Evolutionary conservation across 2,329 filamentous ascomycete species (phyloP).

Genomic region (Neonectria ditissima): DNA sequence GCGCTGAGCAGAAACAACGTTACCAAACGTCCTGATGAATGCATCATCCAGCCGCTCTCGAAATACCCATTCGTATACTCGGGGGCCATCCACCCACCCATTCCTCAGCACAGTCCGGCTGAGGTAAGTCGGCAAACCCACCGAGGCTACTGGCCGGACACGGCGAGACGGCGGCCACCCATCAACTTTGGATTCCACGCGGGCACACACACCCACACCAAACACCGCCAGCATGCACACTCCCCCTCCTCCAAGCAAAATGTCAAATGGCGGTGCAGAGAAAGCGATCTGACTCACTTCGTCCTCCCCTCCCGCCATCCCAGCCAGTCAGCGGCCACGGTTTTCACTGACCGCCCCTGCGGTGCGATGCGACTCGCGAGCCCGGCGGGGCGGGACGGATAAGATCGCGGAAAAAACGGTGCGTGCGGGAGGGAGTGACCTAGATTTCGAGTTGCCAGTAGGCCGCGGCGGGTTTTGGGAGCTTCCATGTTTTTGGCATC

Average conservation of each 20-base stretch:
- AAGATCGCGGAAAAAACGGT: constrained; percentile 21
- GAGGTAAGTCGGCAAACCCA: constrained; percentile 18
- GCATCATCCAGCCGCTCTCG: neutral
- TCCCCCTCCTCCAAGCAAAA: neutral
- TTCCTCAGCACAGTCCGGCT: constrained; percentile 13
- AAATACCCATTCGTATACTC: neutral
- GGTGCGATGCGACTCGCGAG: constrained; percentile 21
- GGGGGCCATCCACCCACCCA: constrained; percentile 4
- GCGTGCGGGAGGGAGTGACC: constrained; percentile 17
- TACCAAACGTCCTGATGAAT: neutral
- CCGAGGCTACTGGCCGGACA: constrained; percentile 7
- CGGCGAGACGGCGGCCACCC: constrained; percentile 19
- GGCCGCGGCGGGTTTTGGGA: neutral
- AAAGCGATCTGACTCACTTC: constrained; percentile 26
- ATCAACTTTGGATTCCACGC: constrained; percentile 5
- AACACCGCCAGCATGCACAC: neutral
- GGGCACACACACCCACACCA: constrained; percentile 2
- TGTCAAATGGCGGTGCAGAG: constrained; percentile 29
- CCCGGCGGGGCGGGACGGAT: constrained; percentile 26
- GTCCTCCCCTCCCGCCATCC: neutral
- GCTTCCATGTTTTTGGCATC: neutral
- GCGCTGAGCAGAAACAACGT: neutral
- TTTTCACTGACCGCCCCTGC: constrained; percentile 23
- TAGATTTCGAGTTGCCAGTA: neutral
- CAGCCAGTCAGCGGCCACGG: neutral